Conservation (phyloP, 2,329 filamentous ascomycete genomes). For the Cladosporium sp. region DNA sequence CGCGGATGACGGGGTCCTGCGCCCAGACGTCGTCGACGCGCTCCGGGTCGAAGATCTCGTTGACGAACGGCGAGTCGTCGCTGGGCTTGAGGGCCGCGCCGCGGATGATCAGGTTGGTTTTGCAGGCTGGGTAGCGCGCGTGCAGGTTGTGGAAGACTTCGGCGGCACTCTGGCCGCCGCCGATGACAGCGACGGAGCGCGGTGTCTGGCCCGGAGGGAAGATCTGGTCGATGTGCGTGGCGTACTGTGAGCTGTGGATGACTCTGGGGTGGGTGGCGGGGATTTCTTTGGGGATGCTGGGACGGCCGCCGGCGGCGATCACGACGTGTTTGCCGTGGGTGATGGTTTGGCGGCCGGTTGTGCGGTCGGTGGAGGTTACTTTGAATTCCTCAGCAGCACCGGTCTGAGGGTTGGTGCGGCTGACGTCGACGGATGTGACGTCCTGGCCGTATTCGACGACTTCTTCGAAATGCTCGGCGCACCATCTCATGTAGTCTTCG, state of each 20-base stretch:
- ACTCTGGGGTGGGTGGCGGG: conserved; percentile 70
- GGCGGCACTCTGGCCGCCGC: conserved; percentile 87
- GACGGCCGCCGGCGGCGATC: conserved; percentile 66
- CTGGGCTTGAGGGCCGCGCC: conserved; percentile 82
- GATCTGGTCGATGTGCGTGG: conserved; percentile 61
- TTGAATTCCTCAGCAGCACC: conserved; percentile 64
- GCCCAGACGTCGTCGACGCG: conserved; percentile 76
- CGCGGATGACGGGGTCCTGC: conserved; percentile 63
- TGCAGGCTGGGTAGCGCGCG: conserved; percentile 75
- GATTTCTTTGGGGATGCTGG: conserved; percentile 69
- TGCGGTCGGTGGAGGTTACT: conserved; percentile 64
- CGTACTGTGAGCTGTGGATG: conserved; percentile 87
- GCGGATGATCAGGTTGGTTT: conserved; percentile 77
- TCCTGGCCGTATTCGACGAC: conserved; percentile 76
- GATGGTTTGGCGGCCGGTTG: conserved; percentile 55
- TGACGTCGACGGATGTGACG: conserved; percentile 68
- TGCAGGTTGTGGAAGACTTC: conserved; percentile 94
- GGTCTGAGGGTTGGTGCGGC: conserved; percentile 47
- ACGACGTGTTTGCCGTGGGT: conserved; percentile 68
- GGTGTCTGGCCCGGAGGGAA: conserved; percentile 56
- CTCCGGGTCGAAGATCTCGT: conserved; percentile 92
- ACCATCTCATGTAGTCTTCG: conserved; percentile 95
- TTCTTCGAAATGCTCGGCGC: conserved; percentile 73
- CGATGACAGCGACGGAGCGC: conserved; percentile 80
- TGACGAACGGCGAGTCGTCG: conserved; percentile 96